These are phyloP conservation scores for Erodium trifolium DNA, from an alignment of 441 rosid species.

Conservation along the genomic window DNA sequence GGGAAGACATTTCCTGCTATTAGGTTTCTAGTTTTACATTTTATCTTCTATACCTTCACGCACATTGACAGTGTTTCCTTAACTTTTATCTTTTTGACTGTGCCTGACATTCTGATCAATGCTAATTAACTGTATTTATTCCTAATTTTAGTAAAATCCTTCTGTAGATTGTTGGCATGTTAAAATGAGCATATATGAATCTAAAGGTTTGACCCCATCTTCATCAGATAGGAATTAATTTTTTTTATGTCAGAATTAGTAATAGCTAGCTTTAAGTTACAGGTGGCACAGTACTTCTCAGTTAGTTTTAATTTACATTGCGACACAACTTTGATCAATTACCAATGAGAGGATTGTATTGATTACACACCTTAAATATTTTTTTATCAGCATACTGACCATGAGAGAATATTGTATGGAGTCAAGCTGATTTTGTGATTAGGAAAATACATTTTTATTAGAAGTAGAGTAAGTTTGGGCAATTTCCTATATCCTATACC, in stretches of 20 bases:
- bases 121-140: background rate
- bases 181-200: background rate
- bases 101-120: background rate
- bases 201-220: background rate
- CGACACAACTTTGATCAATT: background rate
- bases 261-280: background rate
- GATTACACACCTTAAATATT: background rate
- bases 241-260: background rate
- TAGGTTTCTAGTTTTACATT: background rate
- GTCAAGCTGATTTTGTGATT: background rate
- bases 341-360: background rate
- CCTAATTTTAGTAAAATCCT: background rate
- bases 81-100: background rate
- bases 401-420: background rate
- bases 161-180: background rate
- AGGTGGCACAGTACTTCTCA: background rate
- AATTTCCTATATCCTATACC: too few species aligned
- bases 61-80: background rate
- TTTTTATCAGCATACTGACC: background rate
- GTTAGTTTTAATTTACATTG: background rate
- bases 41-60: background rate
- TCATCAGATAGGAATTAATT: background rate
- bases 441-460: background rate
- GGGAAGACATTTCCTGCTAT: conserved; percentile 11
- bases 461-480: too few species aligned